phyloP scores from a whole-genome alignment of 2,329 filamentous ascomycete genomes.

The Colletotrichum sp. region DNA sequence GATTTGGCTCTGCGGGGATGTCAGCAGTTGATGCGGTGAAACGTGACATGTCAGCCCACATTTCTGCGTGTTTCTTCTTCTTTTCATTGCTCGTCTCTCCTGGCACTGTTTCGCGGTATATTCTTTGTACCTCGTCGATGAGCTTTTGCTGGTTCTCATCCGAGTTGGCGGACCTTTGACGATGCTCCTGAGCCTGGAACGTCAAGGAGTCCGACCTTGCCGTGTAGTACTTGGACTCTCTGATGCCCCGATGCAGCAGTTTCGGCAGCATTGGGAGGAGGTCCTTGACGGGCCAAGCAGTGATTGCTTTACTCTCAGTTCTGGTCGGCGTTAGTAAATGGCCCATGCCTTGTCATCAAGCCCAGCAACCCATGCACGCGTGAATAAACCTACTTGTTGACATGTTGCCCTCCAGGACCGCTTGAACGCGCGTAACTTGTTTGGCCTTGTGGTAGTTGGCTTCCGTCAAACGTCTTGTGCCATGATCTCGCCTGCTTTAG shows the following conservation, averaged over 20 bases:
- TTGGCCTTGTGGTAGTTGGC: slow-evolving; percentile 53
- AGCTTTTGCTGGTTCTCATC: slow-evolving; percentile 59
- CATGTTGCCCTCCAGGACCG: slow-evolving; percentile 66
- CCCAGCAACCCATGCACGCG: background rate
- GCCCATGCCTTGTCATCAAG: background rate
- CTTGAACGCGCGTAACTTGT: slow-evolving; percentile 64
- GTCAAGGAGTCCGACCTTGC: slow-evolving; percentile 55
- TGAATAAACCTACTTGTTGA: slow-evolving; percentile 58
- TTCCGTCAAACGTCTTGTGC: slow-evolving; percentile 49
- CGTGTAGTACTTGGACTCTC: slow-evolving; percentile 61
- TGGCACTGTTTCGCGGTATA: slow-evolving; percentile 53
- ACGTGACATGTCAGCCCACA: slow-evolving; percentile 43
- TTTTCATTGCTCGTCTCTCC: slow-evolving; percentile 51
- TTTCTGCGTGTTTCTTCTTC: slow-evolving; percentile 51
- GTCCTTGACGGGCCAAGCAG: slow-evolving; percentile 54
- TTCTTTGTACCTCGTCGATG: slow-evolving; percentile 49
- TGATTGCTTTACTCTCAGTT: slow-evolving; percentile 65
- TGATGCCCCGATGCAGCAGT: slow-evolving; percentile 50
- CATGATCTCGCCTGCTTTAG: slow-evolving; percentile 58
- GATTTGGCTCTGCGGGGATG: slow-evolving; percentile 45
- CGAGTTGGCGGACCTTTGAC: slow-evolving; percentile 56
- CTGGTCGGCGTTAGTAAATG: slow-evolving; percentile 34
- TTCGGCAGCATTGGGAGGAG: slow-evolving; percentile 51
- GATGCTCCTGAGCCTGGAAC: slow-evolving; percentile 60
- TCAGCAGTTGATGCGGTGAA: background rate